Base-by-base conservation (phyloP, 148 eudicot genomes). In the Fagopyrum homotropicum region DNA sequence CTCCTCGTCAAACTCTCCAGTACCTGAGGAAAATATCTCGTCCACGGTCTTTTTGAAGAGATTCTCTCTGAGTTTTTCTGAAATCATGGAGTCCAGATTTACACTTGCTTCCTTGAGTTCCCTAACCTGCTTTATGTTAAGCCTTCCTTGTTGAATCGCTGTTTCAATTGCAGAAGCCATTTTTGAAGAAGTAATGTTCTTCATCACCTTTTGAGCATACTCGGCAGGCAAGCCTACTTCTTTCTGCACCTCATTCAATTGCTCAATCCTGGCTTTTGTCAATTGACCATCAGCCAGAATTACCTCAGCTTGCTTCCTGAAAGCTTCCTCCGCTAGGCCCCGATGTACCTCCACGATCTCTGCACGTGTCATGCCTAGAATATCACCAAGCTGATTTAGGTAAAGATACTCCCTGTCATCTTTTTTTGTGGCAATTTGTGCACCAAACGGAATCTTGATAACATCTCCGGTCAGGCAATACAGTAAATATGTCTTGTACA, bases 1-100 rank as follows among this genome's bases (percentile, higher is more conserved):
- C 57, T 86, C 96, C 76, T 88, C 94, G 56, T 95, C 92, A 77
- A 95, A 92, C 66, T 92, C 99, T 51, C 99, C 99, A 16, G 96
- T 88, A 68, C 99, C 97, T 16, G 99, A 90, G 45, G 97, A 92
- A 82, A 95, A 92, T 61, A 95, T 84, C 45, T 84, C 88, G 79
- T 86, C 97, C 49, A 95, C 83, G 2, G 85, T 86, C 83, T 90
- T 89, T 83, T 88, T 95, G 72, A 84, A 88, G 63, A 95, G 93
- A 74, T 79, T 88, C 85, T 92, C 94, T 26, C 99, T 80, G 70
- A 90, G 78, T 63, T 89, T 83, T 75, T 75, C 85, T 44, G 97
- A 83, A 66, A 95, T 75, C 90, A 92, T 89, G 74, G 59, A 83
- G 57, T 89, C 93, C 49, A 92, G 69, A 52, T 88, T 89, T 66